phyloP scores from a whole-genome alignment of 148 eudicot species.

The Rhododendron molle region DNA sequence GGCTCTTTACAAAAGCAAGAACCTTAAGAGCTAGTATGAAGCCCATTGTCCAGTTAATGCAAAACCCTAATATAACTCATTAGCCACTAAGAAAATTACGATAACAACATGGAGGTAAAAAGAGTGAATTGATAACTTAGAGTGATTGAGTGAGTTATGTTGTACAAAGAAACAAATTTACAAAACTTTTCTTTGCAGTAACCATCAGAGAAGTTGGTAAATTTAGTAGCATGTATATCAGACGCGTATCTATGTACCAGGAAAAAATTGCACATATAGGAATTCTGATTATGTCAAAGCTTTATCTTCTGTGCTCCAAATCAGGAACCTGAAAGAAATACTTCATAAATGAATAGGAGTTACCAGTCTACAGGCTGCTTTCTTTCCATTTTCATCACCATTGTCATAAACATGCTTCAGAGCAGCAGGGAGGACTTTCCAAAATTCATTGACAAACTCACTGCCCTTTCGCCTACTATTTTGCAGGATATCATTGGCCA shows the following conservation, averaged over 20 bases:
- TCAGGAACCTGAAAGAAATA: neutral
- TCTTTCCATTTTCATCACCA: constrained; percentile 70
- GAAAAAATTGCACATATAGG: neutral
- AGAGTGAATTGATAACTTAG: neutral
- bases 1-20: neutral
- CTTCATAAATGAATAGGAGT: constrained; percentile 18
- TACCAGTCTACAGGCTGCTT: constrained; percentile 80
- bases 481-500: constrained; percentile 93
- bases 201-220: neutral
- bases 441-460: constrained; percentile 93
- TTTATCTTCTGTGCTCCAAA: neutral
- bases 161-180: neutral
- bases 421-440: constrained; percentile 91
- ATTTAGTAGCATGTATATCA: neutral
- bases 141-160: neutral
- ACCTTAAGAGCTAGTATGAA: neutral
- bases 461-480: constrained; percentile 90
- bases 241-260: neutral
- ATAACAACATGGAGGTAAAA: neutral
- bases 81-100: neutral
- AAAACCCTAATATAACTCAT: neutral
- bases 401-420: constrained; percentile 63
- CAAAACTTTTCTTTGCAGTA: neutral
- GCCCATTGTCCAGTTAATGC: neutral
- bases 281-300: neutral